Base-by-base conservation (phyloP, 257 asterid genomes). In the Coffea canephora region DNA sequence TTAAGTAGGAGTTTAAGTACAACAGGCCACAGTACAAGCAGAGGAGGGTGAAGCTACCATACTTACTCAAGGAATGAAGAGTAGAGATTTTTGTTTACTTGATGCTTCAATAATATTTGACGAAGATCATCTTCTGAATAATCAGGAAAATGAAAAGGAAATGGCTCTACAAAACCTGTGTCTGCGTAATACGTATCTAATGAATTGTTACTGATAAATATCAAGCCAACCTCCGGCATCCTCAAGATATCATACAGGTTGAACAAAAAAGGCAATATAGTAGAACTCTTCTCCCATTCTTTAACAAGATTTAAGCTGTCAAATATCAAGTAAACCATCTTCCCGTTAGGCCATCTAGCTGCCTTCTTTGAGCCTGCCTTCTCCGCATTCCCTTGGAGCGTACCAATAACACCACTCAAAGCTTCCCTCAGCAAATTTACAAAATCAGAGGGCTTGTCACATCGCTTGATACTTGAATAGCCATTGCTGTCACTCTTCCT, bases 381-480 rank as follows among this genome's bases (percentile, higher is more conserved):
- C 41, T 79, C 91, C 78, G 16, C 25, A 81, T 81, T 80, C 84
- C 85, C 93, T 73, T 87, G 87, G 43, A 94, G 83, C 72, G 79
- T 81, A 76, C 83, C 94, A 31, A 90, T 55, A 76, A 89, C 84
- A 77, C 71, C 45, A 81, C 76, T 69, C 89, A 96, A 84, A 81
- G 97, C 95, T 76, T 94, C 96, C 34, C 89, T 91, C 67, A 96
- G 71, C 50, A 92, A 84, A 91, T 87, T 87, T 62, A 92, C 94
- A 85, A 96, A 94, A 83, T 96, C 98, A 61, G 98, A 91, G 43
- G 97, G 94, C 90, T 79, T 92, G 57, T 94, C 99, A 62, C 98
- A 94, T 8, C 92, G 90, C 84, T 90, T 96, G 62, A 89, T 87
- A 84, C 97, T 91, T 54, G 84, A 86, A 88, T 93, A 96, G 62